Percentiles rank a stretch among this genome's conserved stretches.
phyloP scores from a whole-genome alignment of 139 green algal species.

The Chlorella sp. region DNA sequence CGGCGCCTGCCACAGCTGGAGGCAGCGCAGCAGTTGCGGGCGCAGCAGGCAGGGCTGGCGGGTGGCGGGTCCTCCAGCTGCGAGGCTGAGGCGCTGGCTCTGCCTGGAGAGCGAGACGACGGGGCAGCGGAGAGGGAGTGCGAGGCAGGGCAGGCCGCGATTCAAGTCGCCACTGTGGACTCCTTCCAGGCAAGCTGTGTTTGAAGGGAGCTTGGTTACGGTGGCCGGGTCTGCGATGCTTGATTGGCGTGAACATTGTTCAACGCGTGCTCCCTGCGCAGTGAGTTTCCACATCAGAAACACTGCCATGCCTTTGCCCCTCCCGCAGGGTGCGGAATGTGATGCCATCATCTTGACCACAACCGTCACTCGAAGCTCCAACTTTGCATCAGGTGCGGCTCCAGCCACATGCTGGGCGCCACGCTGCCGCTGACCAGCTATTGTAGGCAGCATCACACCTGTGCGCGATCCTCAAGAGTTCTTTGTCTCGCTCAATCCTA shows the following conservation, averaged over 20 bases:
- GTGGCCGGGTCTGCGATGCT: no score
- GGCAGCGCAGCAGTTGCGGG: neutral
- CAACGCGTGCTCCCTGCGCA: no score
- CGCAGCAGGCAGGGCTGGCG: neutral
- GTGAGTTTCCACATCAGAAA: no score
- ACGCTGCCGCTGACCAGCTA: no score
- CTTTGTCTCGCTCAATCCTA: no score
- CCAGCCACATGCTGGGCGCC: neutral
- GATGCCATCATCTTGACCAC: constrained; percentile 85
- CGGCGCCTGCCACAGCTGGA: constrained; percentile 23
- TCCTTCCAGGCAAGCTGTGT: constrained; percentile 70
- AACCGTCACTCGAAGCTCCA: constrained; percentile 52
- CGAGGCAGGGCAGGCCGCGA: neutral
- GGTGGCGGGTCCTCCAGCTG: neutral
- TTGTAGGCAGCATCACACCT: no score
- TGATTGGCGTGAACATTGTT: no score
- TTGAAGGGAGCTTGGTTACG: no score
- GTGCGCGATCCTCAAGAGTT: no score
- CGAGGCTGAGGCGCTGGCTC: neutral
- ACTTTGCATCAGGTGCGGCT: constrained; percentile 47
- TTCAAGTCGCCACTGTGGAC: constrained; percentile 87
- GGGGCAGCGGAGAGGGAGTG: neutral
- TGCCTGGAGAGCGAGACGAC: neutral
- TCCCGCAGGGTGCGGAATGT: constrained; percentile 83
- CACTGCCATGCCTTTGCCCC: no score